Evolutionary conservation across 768 basidiomycete genomes (phyloP).

Genomic region (Trametes maxima): DNA sequence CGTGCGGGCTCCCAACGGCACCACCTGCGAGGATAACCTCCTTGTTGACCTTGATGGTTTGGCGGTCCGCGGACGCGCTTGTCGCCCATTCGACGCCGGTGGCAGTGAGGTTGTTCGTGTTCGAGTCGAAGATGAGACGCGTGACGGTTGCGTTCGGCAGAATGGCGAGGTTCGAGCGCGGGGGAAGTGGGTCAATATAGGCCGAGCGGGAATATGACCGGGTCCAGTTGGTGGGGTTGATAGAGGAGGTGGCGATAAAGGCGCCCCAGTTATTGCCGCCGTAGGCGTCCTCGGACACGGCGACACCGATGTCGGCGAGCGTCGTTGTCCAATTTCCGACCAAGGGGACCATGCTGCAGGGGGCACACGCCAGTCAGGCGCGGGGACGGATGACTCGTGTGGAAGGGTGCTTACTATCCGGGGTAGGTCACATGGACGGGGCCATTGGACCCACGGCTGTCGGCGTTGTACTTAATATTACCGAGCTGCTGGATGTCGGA

Average conservation of each 20-base stretch:
- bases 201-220: constrained; percentile 65
- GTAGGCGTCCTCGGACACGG: constrained; percentile 43
- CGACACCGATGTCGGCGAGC: constrained; percentile 47
- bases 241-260: constrained; percentile 57
- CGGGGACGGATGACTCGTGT: constrained; percentile 5
- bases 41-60: constrained; percentile 55
- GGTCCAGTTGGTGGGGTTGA: constrained; percentile 66
- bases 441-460: constrained; percentile 54
- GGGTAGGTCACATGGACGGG: constrained; percentile 53
- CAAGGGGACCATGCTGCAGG: constrained; percentile 47
- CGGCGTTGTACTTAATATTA: constrained; percentile 47
- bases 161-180: constrained; percentile 64
- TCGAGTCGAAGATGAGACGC: constrained; percentile 45
- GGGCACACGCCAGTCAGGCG: constrained; percentile 28
- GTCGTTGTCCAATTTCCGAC: constrained; percentile 60
- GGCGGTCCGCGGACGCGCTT: constrained; percentile 32
- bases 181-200: constrained; percentile 66
- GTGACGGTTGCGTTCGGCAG: constrained; percentile 63
- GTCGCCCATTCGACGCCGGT: constrained; percentile 53
- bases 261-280: constrained; percentile 52
- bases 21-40: constrained; percentile 60
- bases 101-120: constrained; percentile 41
- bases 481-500: constrained; percentile 41
- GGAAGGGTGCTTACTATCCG: constrained; percentile 46
- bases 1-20: constrained; percentile 52